phyloP scores from a whole-genome alignment of 176 grass and related monocot genomes.

The Juncus effusus region DNA sequence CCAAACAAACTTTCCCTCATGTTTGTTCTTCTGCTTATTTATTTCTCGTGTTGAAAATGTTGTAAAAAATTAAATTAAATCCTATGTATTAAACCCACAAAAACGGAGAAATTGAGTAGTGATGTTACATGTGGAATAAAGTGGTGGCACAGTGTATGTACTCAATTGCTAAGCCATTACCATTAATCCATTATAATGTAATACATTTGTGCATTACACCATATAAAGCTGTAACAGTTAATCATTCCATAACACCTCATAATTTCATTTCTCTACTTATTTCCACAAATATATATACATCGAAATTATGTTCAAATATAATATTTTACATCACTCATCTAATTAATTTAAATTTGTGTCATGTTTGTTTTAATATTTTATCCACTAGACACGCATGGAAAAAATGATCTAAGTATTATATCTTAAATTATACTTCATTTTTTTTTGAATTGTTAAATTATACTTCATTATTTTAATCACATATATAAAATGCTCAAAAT shows the following conservation, averaged over 20 bases:
- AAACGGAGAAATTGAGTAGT: no score
- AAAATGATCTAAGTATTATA: no score
- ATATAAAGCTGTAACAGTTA: conserved; percentile 30
- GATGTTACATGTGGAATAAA: no score
- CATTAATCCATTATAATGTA: conserved; percentile 8
- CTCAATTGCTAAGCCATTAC: conserved; percentile 28
- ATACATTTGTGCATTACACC: conserved; percentile 31
- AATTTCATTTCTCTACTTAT: conserved; percentile 21
- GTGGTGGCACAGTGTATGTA: conserved; percentile 6
- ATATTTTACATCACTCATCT: conserved; percentile 18
- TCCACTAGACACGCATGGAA: no score
- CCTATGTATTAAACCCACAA: no score
- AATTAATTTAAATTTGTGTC: neutral
- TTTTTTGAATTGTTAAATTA: neutral
- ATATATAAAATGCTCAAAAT: no score
- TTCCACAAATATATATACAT: conserved; percentile 1
- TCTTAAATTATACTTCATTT: neutral
- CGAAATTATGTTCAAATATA: conserved; percentile 5
- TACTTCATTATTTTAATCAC: neutral
- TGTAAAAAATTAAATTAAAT: no score
- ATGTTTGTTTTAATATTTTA: no score
- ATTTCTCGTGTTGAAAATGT: no score
- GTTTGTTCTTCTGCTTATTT: no score
- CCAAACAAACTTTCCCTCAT: no score
- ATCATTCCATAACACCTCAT: conserved; percentile 29